A percentile compares a stretch with the other conserved stretches of the same genome.
These are phyloP conservation scores for Talaromyces ruber DNA, from an alignment of 495 filamentous ascomycete species.

Conservation along the genomic window DNA sequence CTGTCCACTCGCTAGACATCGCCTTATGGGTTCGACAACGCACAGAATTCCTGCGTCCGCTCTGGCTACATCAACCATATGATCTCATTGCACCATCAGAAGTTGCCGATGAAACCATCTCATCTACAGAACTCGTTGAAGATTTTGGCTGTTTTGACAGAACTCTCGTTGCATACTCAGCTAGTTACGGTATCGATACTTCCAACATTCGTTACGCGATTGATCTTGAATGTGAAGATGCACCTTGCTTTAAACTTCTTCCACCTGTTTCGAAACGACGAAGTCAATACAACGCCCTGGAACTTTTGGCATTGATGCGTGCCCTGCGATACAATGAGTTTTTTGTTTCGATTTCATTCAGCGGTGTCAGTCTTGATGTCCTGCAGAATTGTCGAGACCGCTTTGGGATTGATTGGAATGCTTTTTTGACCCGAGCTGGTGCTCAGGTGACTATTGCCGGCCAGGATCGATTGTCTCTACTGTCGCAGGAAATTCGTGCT, in stretches of 20 bases:
- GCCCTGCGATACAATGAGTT: constrained; percentile 87
- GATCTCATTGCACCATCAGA: constrained; percentile 53
- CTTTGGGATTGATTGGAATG: constrained; percentile 56
- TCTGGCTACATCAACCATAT: constrained; percentile 69
- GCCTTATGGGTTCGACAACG: constrained; percentile 63
- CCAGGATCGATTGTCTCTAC: constrained; percentile 48
- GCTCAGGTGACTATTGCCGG: constrained; percentile 48
- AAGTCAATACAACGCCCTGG: constrained; percentile 57
- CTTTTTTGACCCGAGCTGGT: constrained; percentile 48
- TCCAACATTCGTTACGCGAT: constrained; percentile 72
- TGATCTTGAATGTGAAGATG: constrained; percentile 67
- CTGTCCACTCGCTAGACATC: constrained; percentile 67
- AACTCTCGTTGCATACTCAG: constrained; percentile 79
- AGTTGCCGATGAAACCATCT: constrained; percentile 51
- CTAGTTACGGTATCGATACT: constrained; percentile 64
- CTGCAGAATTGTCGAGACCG: constrained; percentile 54
- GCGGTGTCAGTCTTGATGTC: constrained; percentile 59
- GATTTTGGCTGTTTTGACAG: constrained; percentile 75
- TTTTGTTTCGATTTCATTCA: constrained; percentile 79
- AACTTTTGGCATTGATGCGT: constrained; percentile 79
- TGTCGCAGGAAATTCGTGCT: constrained; percentile 67
- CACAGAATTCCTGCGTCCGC: constrained; percentile 71
- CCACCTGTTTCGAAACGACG: constrained; percentile 48
- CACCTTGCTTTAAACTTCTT: constrained; percentile 75
- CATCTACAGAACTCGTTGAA: constrained; percentile 54